Base-by-base conservation (phyloP, 2,329 filamentous ascomycete species). In the Aureobasidium sp. region DNA sequence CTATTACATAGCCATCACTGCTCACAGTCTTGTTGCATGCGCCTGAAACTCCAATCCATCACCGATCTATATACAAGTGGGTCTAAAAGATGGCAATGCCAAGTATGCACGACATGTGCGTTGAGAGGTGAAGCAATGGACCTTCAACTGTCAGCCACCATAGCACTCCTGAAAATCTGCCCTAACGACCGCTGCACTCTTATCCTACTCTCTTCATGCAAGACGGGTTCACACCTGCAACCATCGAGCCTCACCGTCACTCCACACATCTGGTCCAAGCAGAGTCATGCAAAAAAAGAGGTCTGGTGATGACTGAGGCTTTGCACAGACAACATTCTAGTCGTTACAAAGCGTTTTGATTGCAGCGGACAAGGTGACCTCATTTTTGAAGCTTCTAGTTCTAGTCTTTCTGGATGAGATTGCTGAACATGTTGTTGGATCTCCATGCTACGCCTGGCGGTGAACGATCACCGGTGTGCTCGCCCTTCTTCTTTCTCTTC, bases 401-500 rank as follows among this genome's bases (percentile, higher is more conserved):
- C 32, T 21, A 54, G 13, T 54, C 25, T 32, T 32, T 54, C 15
- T 54, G 37, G 34, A 13, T 36, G 9, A 61, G 59, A 42, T 53
- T 61, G 59, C 59, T 53, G 36, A 61, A 63, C 55, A 63, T 63
- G n/a, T 63, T 63, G 41, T 63, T 63, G 25, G 21, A 15, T 29
- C 41, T 49, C 61, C 61, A 63, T 15, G 55, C 54, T 13, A 45
- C 29, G 15, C 45, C 52, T 15, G 45, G 36, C 29, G 53, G 37
- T 32, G 32, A 27, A 11, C 37, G 47, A 32, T 39, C 39, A 36
- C 39, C 61, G 9, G 37, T 54, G 11, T 63, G 45, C 47, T 63
- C 55, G 13, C 48, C 55, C 54, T 59, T 63, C 48, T 63, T 63
- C 61, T 63, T 63, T 25, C 61, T 27, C 39, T 63, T 63, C 45